Conservation (phyloP, 345 rosid genomes). For the Eucalyptus polybractea region DNA sequence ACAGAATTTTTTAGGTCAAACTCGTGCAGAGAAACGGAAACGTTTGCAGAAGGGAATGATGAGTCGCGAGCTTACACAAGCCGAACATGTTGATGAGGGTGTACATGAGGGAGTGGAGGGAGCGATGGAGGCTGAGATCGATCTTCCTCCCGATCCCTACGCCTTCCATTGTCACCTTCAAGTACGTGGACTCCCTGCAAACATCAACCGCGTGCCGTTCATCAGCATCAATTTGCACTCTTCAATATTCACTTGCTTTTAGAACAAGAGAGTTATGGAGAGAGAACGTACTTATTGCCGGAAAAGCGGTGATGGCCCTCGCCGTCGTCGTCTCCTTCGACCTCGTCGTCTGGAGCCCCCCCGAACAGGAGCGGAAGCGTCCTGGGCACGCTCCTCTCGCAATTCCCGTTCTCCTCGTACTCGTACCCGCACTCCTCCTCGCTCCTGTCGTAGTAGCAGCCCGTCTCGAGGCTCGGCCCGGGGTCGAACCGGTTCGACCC, state of each 20-base stretch:
- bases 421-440: not conserved
- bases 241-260: not conserved
- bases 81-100: constrained; percentile 30
- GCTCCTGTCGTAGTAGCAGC: not conserved
- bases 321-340: not conserved
- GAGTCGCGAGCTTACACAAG: constrained; percentile 3
- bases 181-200: constrained; percentile 6
- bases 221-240: not conserved
- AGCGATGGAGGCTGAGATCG: constrained; percentile 13
- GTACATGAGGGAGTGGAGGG: constrained; percentile 10
- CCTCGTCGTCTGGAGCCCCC: constrained; percentile 4
- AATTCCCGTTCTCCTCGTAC: not conserved
- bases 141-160: constrained; percentile 37
- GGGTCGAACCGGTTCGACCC: not conserved
- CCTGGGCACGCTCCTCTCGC: not conserved
- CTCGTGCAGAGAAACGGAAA: not conserved
- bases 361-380: constrained; percentile 23
- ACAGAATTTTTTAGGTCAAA: not conserved
- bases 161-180: constrained; percentile 49
- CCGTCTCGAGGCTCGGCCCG: not conserved
- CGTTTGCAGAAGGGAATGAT: not conserved
- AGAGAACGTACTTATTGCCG: not conserved
- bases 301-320: not conserved
- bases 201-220: not conserved
- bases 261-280: not conserved